phyloP scores from a whole-genome alignment of 257 asterid species.

The Osmanthus fragrans region DNA sequence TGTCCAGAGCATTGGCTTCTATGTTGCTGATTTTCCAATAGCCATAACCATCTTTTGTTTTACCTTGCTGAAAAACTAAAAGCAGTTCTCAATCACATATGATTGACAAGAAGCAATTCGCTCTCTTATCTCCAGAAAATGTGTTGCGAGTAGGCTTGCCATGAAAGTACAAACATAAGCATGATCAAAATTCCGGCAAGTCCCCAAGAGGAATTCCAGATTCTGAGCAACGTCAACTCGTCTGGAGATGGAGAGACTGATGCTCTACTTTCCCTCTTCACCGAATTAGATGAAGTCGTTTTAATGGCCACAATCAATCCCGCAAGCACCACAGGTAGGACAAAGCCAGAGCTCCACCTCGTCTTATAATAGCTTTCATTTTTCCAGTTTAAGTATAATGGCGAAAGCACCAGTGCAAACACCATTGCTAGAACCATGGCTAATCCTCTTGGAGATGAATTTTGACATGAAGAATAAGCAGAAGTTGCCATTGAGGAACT shows the following conservation, averaged over 20 bases:
- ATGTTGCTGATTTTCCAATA: background rate
- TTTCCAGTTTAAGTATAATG: slow-evolving; percentile 44
- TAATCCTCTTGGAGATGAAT: slow-evolving; percentile 61
- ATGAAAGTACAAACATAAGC: slow-evolving; percentile 59
- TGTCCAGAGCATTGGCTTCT: background rate
- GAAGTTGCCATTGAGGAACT: slow-evolving; percentile 43
- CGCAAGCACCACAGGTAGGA: slow-evolving; percentile 58
- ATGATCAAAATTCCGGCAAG: slow-evolving; percentile 59
- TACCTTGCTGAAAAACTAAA: background rate
- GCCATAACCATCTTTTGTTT: background rate
- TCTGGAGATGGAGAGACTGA: slow-evolving; percentile 16
- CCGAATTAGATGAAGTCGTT: slow-evolving; percentile 44
- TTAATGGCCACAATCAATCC: slow-evolving; percentile 71
- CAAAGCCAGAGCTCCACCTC: slow-evolving; percentile 63
- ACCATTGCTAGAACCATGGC: slow-evolving; percentile 67
- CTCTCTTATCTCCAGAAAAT: slow-evolving; percentile 50
- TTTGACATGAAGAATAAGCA: slow-evolving; percentile 20
- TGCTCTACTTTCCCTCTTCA: slow-evolving; percentile 7
- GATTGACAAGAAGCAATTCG: background rate
- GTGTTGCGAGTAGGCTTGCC: slow-evolving; percentile 56
- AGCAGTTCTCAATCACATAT: background rate
- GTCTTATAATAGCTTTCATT: slow-evolving; percentile 37
- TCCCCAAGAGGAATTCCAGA: slow-evolving; percentile 72
- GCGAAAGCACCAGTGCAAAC: slow-evolving; percentile 62
- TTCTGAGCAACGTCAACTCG: slow-evolving; percentile 33